Base-by-base conservation (phyloP, 371 early-diverging fungal species). In the Rhizopus delemar region DNA sequence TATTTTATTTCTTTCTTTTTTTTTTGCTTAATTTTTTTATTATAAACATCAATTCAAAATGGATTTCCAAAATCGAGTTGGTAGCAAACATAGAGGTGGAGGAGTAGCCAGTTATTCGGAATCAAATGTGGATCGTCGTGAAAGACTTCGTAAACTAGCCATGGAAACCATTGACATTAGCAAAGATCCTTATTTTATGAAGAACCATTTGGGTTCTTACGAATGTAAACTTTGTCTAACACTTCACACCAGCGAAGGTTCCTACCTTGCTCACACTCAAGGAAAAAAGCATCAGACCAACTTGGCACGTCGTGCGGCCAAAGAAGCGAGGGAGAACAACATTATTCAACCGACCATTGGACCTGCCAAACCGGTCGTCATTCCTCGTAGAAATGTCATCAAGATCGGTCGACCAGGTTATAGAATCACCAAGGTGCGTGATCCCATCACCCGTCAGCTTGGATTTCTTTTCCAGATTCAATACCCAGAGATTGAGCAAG, bases 361-460 rank as follows among this genome's bases (percentile, higher is more conserved):
- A 3, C 78, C 81, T 7, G 74, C 85, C 2, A 77, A 78, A 43
- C 82, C 87, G 7, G 32, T 68, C 11, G 53, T 73, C 11, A 53
- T 60, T 29, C 69, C 71, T 28, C 77, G 81, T 45, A 81, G 84
- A 46, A 89, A 86, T 63, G 75, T 91, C 33, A 88, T 95, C 59
- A 98, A 96, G 73, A 97, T 97, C 64, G 99, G 99, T 48, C 86
- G 96, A n/a, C 99, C 99, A 8, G 98, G 98, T 53, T 98, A 97
- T 69, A 91, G 93, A 66, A 92, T 98, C 29, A 94, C 93, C 31
- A 97, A 98, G 66, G 83, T 96, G 31, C 83, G 93, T 16, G 96
- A 97, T 77, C 94, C 95, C 16, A 74, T 82, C 9, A 91, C 95
- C 5, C 80, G 84, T 32, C 96, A 96, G 66, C 81, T 91, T 41